A percentile compares a stretch with the other conserved stretches of the same genome.
Evolutionary conservation across 169 alveolate genomes (phyloP).

Genomic region (Plasmodium ovale): DNA sequence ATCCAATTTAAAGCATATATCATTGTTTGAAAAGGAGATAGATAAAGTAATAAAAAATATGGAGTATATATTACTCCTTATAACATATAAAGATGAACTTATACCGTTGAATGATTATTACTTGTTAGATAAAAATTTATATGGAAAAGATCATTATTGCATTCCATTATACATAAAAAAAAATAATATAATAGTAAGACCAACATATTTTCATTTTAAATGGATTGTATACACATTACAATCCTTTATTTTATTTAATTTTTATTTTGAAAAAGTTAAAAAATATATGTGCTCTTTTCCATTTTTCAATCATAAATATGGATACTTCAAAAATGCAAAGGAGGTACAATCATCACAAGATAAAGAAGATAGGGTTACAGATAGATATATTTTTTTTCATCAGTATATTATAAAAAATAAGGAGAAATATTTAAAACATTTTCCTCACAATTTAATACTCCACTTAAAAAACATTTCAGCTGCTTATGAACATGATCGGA

Average conservation of each 20-base stretch:
- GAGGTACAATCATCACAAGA: not conserved
- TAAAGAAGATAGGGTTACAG: conserved; percentile 4
- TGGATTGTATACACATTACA: conserved; percentile 74
- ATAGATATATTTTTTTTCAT: conserved; percentile 60
- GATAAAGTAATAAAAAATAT: conserved; percentile 59
- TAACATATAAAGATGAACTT: conserved; percentile 66
- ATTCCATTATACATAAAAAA: conserved; percentile 72
- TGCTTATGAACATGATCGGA: not conserved
- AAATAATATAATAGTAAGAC: conserved; percentile 46
- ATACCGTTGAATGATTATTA: conserved; percentile 66
- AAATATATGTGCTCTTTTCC: conserved; percentile 75
- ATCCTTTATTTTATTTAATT: conserved; percentile 51
- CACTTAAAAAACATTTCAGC: conserved; percentile 25
- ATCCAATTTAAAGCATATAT: conserved; percentile 51
- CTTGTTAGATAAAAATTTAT: conserved; percentile 53
- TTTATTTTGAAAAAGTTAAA: conserved; percentile 60
- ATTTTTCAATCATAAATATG: conserved; percentile 73
- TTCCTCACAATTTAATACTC: conserved; percentile 39
- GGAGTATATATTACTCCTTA: conserved; percentile 55
- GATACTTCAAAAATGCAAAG: conserved; percentile 18
- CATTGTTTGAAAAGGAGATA: conserved; percentile 58
- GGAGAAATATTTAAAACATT: conserved; percentile 33
- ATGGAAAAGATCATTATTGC: conserved; percentile 50
- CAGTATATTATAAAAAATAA: conserved; percentile 57
- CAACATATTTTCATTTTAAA: conserved; percentile 41